Evolutionary conservation across 768 basidiomycete genomes (phyloP).

Genomic region (Trametes cingulata): DNA sequence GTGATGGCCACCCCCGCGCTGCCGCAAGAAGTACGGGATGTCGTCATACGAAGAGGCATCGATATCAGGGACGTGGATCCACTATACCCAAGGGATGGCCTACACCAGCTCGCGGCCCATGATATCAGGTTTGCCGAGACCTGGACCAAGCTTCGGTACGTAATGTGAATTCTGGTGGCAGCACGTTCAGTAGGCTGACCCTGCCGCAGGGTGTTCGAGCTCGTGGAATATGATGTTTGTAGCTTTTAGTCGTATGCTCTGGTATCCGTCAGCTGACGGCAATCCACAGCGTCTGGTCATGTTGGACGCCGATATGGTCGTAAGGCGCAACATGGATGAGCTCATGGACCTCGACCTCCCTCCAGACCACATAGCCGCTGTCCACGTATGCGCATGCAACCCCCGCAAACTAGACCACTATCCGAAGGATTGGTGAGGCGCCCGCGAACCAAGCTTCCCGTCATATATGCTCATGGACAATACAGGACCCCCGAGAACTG

Average conservation of each 20-base stretch:
- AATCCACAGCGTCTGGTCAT: constrained; percentile 66
- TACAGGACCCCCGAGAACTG: constrained; percentile 91
- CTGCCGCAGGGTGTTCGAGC: constrained; percentile 54
- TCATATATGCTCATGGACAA: neutral
- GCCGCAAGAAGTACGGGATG: constrained; percentile 37
- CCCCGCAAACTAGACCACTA: constrained; percentile 83
- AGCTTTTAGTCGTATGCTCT: neutral
- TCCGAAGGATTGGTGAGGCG: constrained; percentile 77
- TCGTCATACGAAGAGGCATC: constrained; percentile 58
- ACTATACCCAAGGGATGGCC: constrained; percentile 52
- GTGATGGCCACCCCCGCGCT: constrained; percentile 50
- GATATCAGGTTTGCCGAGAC: constrained; percentile 60
- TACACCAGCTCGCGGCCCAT: constrained; percentile 34
- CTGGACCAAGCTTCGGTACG: constrained; percentile 61
- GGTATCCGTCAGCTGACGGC: constrained; percentile 6
- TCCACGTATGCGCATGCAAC: constrained; percentile 93
- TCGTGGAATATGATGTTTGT: constrained; percentile 66
- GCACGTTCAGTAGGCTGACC: neutral
- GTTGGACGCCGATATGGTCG: constrained; percentile 87
- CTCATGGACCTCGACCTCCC: constrained; percentile 55
- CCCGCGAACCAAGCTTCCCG: neutral
- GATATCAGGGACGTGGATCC: constrained; percentile 56
- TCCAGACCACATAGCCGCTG: constrained; percentile 78
- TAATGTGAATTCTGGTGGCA: neutral
- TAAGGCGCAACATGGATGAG: constrained; percentile 82